Percentiles rank a stretch among this genome's conserved stretches.
phyloP scores from a whole-genome alignment of 2,329 filamentous ascomycete species.

The Neofusicoccum umdonicola region DNA sequence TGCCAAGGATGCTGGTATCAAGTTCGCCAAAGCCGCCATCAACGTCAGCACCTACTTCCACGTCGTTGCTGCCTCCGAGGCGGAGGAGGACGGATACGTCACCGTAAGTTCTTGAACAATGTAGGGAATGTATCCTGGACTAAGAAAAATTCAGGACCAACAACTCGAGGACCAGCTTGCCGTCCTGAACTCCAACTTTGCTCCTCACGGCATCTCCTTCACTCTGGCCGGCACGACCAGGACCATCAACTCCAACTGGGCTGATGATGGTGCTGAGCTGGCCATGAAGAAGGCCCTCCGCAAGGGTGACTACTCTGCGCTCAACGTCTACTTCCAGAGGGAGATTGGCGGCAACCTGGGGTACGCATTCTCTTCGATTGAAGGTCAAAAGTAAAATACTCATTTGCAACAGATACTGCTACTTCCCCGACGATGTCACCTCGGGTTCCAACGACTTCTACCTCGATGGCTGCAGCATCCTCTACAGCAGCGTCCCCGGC shows the following conservation, averaged over 20 bases:
- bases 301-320: slow-evolving; percentile 26
- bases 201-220: slow-evolving; percentile 19
- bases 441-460: slow-evolving; percentile 21
- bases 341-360: slow-evolving; percentile 44
- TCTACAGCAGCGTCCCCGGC: slow-evolving; percentile 25
- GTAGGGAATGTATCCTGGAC: not conserved
- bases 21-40: slow-evolving; percentile 22
- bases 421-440: slow-evolving; percentile 18
- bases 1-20: slow-evolving; percentile 1
- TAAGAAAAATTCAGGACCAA: not conserved
- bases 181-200: slow-evolving; percentile 21
- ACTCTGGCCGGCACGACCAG: slow-evolving; percentile 12
- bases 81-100: slow-evolving; percentile 20
- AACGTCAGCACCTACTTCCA: slow-evolving; percentile 35
- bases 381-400: slow-evolving; percentile 30
- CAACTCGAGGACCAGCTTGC: slow-evolving; percentile 19
- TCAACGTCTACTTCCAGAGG: slow-evolving; percentile 29
- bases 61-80: slow-evolving; percentile 28
- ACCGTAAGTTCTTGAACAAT: slow-evolving; percentile 1
- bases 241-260: slow-evolving; percentile 22
- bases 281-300: slow-evolving; percentile 22
- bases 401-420: not conserved
- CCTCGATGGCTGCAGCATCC: slow-evolving; percentile 26
- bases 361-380: slow-evolving; percentile 39
- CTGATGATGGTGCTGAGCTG: slow-evolving; percentile 16